Evolutionary conservation across 1,139 yeast genomes (phyloP).

Genomic region (Suhomyces panamericanus): DNA sequence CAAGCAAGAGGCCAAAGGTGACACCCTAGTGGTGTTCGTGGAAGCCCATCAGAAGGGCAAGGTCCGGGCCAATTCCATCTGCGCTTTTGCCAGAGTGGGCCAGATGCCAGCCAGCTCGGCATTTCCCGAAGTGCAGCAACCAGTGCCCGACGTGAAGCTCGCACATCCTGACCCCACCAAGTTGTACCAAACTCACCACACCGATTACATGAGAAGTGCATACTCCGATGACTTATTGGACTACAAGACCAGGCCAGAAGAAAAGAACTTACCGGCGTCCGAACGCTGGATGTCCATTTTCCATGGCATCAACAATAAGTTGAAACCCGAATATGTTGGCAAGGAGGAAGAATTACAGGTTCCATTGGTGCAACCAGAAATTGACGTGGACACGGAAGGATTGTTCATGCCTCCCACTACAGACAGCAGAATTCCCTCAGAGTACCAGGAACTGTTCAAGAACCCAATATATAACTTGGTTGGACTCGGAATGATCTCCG

Average conservation of each 20-base stretch:
- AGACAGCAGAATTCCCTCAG: constrained; percentile 6
- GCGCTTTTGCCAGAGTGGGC: constrained; percentile 13
- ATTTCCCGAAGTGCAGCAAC: constrained; percentile 16
- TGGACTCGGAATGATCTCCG: constrained; percentile 44
- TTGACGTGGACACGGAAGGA: background rate
- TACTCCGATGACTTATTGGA: constrained; percentile 40
- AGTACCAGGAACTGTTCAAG: constrained; percentile 25
- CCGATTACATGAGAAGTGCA: constrained; percentile 43
- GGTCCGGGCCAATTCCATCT: constrained; percentile 32
- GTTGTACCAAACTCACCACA: constrained; percentile 36
- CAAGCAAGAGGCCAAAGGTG: constrained; percentile 35
- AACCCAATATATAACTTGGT: constrained; percentile 36
- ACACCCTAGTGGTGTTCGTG: constrained; percentile 29
- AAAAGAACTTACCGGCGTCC: constrained; percentile 29
- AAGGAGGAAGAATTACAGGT: background rate
- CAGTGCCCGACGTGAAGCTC: constrained; percentile 17
- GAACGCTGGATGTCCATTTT: constrained; percentile 47
- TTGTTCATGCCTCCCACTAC: background rate
- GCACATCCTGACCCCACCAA: constrained; percentile 33
- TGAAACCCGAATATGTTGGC: constrained; percentile 12
- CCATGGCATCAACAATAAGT: constrained; percentile 33
- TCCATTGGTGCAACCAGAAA: background rate
- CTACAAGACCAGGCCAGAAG: constrained; percentile 37
- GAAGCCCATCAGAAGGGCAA: constrained; percentile 33
- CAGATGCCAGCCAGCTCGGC: constrained; percentile 10